Base-by-base conservation (phyloP, 139 green algal species). In the Closterium sp. region DNA sequence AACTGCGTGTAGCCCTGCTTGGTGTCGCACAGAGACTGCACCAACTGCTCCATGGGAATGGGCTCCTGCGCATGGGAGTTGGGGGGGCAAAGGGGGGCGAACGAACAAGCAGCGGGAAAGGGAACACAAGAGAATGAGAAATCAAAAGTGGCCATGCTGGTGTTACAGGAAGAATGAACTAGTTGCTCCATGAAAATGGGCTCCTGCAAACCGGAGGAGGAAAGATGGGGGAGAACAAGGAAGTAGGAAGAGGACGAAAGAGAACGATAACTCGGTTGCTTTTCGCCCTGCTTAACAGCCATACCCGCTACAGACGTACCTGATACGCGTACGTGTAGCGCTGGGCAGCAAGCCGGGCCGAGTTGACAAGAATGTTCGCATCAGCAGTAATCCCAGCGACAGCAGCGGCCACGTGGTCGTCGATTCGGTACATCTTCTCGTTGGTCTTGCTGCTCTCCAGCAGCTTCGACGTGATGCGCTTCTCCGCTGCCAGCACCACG, bases 401-500 rank as follows among this genome's bases (percentile, higher is more conserved):
- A 24, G 98, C 97, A 90, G 96, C 98, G 0, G 97, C 97, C 0
- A 99, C 96, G 94, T 99, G 98, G 89, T 99, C 97, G 93, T 99
- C 98, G 34, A 99, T 96, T 94, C 97, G 97, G 92, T 99, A 99
- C 98, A 99, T 99, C 94, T 99, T 99, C 95, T 99, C 98, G 2
- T 91, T 92, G 9, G 94, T 93, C 62, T 93, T 95, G 24, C 87
- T 93, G 5, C 79, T 93, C 89, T 96, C 95, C 9, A 96, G 87
- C 11, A 96, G 91, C 95, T 96, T 96, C 24, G 97, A 99, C 0
- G 97, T 98, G 93, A 99, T 99, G 94, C 97, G 97, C 95, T 99
- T 99, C 95, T 99, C 98, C 21, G 98, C 97, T 34, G 97, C 97
- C 42, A 99, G 94, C 0, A 99, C 97, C 4, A 99, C 97, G 21